phyloP scores from a whole-genome alignment of 495 filamentous ascomycete species.

The Lepidopterella palustris region DNA sequence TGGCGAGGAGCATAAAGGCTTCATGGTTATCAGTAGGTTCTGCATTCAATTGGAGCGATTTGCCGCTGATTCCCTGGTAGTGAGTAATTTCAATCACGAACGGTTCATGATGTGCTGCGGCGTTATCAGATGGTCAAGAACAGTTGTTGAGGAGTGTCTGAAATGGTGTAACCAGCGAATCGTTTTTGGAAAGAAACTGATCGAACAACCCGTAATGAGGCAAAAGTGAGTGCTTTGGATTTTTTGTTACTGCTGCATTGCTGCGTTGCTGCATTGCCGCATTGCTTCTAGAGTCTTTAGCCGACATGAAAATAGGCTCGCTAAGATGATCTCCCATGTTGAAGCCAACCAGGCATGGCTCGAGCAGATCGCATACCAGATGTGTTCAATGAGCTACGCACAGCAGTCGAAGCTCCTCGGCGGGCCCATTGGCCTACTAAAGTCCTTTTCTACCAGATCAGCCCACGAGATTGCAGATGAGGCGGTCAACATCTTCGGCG shows the following conservation, averaged over 20 bases:
- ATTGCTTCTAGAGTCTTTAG: background rate
- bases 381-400: constrained; percentile 77
- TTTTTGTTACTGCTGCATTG: background rate
- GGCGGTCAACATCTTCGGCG: constrained; percentile 81
- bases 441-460: constrained; percentile 66
- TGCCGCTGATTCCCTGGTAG: background rate
- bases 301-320: constrained; percentile 44
- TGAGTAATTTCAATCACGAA: constrained; percentile 31
- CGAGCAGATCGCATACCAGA: constrained; percentile 77
- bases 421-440: constrained; percentile 77
- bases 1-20: constrained; percentile 79
- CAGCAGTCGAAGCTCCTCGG: constrained; percentile 70
- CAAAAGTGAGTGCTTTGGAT: constrained; percentile 51
- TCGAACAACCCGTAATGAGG: constrained; percentile 79
- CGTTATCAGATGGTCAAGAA: constrained; percentile 57
- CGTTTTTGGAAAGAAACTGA: constrained; percentile 75
- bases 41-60: constrained; percentile 38
- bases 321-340: constrained; percentile 77
- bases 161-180: constrained; percentile 87
- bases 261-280: background rate
- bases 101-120: constrained; percentile 45
- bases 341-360: constrained; percentile 84
- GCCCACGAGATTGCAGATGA: constrained; percentile 79
- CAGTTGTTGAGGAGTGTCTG: constrained; percentile 75
- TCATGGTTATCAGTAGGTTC: constrained; percentile 62